These are phyloP conservation scores for Escallonia herrerae DNA, from an alignment of 129 eudicot species.

Conservation along the genomic window DNA sequence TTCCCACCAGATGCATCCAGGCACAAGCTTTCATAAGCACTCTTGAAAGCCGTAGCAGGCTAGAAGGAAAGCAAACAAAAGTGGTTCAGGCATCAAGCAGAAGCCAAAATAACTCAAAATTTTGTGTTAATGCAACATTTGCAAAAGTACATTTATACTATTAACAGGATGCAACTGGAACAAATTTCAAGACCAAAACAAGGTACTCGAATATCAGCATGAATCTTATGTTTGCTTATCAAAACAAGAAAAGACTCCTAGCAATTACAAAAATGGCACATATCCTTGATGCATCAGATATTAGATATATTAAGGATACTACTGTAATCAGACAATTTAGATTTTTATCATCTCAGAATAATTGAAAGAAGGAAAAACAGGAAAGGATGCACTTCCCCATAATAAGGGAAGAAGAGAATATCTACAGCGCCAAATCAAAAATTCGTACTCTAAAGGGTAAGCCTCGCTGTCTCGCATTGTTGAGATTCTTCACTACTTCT, in stretches of 20 bases:
- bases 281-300: not conserved
- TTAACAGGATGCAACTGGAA: not conserved
- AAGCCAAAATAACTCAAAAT: not conserved
- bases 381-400: too few species aligned
- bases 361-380: too few species aligned
- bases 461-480: conserved; percentile 78
- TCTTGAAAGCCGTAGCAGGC: conserved; percentile 92
- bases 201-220: too few species aligned
- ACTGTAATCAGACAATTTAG: too few species aligned
- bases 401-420: not conserved
- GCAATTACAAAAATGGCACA: not conserved
- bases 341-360: too few species aligned
- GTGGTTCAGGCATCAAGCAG: not conserved
- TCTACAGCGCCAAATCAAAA: not conserved
- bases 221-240: too few species aligned
- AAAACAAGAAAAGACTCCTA: not conserved
- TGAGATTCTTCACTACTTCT: conserved; percentile 65
- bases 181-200: not conserved
- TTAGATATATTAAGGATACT: too few species aligned
- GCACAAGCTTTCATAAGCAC: conserved; percentile 67
- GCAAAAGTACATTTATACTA: not conserved
- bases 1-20: conserved; percentile 70
- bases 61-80: conserved; percentile 23
- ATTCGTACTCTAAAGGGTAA: conserved; percentile 61
- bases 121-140: not conserved